Evolutionary conservation across 495 filamentous ascomycete species (phyloP), one percentile per base, ranked within the genome.

Genomic region (Hypomontagnella submonticulosa): DNA sequence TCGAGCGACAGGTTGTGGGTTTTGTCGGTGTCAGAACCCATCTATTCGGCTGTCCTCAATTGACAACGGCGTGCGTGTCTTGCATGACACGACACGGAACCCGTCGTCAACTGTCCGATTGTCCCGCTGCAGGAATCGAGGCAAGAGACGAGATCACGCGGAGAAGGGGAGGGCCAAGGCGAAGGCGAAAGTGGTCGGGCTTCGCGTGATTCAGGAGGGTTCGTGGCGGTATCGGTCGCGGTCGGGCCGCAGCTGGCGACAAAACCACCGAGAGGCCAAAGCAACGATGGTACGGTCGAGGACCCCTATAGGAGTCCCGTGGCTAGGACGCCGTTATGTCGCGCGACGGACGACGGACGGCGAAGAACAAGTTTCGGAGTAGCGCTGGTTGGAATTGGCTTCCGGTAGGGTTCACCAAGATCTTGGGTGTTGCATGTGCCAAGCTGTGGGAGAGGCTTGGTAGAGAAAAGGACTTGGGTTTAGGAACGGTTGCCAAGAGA

Each of bases 391-490:
- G 48, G 66, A 52, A 69, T 69, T 69, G 66, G 52, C 60, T 64
- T 64, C 61, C 38, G 53, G 65, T 44, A 67, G 43, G 50, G 66
- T 56, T 64, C 56, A 69, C 66, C 56, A 69, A 71, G 69, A 65
- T 68, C 71, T 74, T 72, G 61, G 71, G 66, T 66, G 69, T 70
- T 68, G 71, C 71, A 74, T 74, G 61, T 70, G 71, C 71, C 71
- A 74, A 74, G 71, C 66, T 63, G 71, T 71, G 60, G 60, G 59
- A 69, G 44, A 69, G 69, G 61, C 71, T 72, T 74, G 71, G 71
- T 72, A 66, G 41, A 40, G 54, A 49, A 68, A 68, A 60, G 50
- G 32, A 70, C 56, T 61, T 68, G 69, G 67, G 64, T 58, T 66
- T 62, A 69, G 69, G 42, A 55, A 56, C 60, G 69, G 60, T 18